phyloP scores from a whole-genome alignment of 345 rosid species.

The Melaleuca quinquenervia region DNA sequence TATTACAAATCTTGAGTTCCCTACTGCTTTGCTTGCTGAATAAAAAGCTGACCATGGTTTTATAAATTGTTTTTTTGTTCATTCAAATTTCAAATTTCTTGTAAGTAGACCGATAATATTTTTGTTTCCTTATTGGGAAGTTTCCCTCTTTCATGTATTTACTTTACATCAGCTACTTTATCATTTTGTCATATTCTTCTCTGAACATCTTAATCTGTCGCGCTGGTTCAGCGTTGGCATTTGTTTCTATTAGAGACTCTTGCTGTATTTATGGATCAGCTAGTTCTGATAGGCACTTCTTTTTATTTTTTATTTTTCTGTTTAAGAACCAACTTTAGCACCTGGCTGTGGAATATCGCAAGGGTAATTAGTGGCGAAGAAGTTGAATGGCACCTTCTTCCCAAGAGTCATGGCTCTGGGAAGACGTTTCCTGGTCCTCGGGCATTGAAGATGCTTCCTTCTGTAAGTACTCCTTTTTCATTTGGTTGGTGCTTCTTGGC shows the following conservation, averaged over 20 bases:
- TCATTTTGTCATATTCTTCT: neutral
- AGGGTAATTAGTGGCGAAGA: slow-evolving; percentile 91
- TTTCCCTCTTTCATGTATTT: neutral
- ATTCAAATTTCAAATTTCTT: neutral
- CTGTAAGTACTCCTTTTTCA: slow-evolving; percentile 32
- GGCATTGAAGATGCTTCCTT: slow-evolving; percentile 53
- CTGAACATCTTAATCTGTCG: neutral
- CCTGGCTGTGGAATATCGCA: slow-evolving; percentile 93
- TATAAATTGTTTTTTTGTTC: neutral
- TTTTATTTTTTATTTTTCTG: neutral
- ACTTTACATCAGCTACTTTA: neutral
- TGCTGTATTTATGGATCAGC: neutral
- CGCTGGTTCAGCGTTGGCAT: neutral
- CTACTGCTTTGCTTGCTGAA: neutral
- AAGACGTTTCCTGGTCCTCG: slow-evolving; percentile 93
- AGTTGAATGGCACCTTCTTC: slow-evolving; percentile 92
- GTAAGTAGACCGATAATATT: neutral
- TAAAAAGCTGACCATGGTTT: neutral
- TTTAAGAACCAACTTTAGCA: slow-evolving; percentile 22
- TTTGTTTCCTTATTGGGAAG: neutral
- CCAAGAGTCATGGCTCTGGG: slow-evolving; percentile 97
- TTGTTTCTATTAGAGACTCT: neutral
- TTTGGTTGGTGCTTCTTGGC: neutral
- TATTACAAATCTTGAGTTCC: neutral
- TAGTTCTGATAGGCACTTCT: neutral